Conservation (phyloP, 2,329 filamentous ascomycete genomes). For the Juglanconis sp. region DNA sequence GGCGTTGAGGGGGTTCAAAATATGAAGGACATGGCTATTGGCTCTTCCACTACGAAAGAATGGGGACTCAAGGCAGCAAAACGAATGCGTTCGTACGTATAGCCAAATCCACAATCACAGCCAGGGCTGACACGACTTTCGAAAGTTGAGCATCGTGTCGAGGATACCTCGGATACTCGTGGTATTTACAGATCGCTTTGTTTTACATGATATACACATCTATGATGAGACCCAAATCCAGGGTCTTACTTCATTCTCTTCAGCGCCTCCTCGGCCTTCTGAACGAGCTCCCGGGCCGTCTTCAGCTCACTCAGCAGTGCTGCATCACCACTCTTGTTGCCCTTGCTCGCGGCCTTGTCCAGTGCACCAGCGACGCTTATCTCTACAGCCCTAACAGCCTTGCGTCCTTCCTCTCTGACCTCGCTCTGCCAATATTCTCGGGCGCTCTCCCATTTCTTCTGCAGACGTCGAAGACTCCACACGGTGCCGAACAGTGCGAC, state of each 20-base stretch:
- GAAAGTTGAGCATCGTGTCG: not conserved
- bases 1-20: slow-evolving; percentile 13
- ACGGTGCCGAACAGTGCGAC: slow-evolving; percentile 59
- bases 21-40: not conserved
- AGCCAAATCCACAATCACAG: slow-evolving; percentile 16
- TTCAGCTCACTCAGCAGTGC: slow-evolving; percentile 32
- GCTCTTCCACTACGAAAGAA: not conserved
- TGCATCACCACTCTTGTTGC: slow-evolving; percentile 20
- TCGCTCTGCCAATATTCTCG: slow-evolving; percentile 62
- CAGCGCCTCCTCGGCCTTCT: slow-evolving; percentile 48
- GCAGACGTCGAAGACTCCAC: slow-evolving; percentile 57
- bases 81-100: slow-evolving; percentile 17
- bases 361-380: slow-evolving; percentile 48
- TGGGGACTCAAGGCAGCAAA: not conserved
- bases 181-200: slow-evolving; percentile 14
- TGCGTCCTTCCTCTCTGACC: slow-evolving; percentile 64
- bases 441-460: slow-evolving; percentile 61
- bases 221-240: not conserved
- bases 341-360: slow-evolving; percentile 25
- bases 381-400: slow-evolving; percentile 57
- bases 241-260: slow-evolving; percentile 40
- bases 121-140: slow-evolving; percentile 14
- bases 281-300: slow-evolving; percentile 43
- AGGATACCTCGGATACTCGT: not conserved
- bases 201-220: slow-evolving; percentile 21